Evolutionary conservation across 164 flowering plant species (phyloP).

Genomic region (Liquidambar formosana): DNA sequence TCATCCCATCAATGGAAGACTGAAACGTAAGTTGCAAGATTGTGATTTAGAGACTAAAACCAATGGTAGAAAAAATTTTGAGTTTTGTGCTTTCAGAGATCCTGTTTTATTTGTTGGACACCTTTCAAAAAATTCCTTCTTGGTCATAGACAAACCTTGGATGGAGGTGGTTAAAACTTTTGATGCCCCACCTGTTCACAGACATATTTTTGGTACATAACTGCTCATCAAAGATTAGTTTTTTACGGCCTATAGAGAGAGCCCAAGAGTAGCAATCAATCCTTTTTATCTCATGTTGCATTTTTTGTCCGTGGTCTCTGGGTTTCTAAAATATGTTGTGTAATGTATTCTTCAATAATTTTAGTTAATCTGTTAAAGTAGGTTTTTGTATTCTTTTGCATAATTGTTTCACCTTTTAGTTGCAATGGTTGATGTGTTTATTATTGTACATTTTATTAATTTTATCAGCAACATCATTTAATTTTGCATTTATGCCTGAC

Average conservation of each 20-base stretch:
- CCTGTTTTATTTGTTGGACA: conserved; percentile 81
- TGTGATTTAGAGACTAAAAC: conserved; percentile 29
- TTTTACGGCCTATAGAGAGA: conserved; percentile 11
- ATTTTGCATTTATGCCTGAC: conserved; percentile 2
- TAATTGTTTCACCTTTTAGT: neutral
- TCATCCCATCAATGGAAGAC: conserved; percentile 29
- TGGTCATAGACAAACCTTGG: conserved; percentile 96
- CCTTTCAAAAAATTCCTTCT: conserved; percentile 58
- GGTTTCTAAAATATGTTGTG: conserved; percentile 37
- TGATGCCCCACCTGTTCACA: conserved; percentile 82
- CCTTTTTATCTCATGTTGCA: neutral
- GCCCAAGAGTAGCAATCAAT: conserved; percentile 13
- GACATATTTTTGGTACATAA: conserved; percentile 87
- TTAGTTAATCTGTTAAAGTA: conserved; percentile 18
- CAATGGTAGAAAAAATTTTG: conserved; percentile 56
- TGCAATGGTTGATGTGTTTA: neutral
- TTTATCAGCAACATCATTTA: neutral
- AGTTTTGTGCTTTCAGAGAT: conserved; percentile 55
- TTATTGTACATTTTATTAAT: conserved; percentile 5
- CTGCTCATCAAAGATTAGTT: neutral
- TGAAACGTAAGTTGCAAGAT: conserved; percentile 54
- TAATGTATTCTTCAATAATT: conserved; percentile 38
- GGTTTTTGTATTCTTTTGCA: conserved; percentile 1
- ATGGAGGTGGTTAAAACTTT: conserved; percentile 66
- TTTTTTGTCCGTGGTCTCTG: conserved; percentile 1